Percentiles rank a stretch among this genome's conserved stretches.
phyloP scores from a whole-genome alignment of 192 early-diverging fungal genomes.

The Linnemannia exigua region DNA sequence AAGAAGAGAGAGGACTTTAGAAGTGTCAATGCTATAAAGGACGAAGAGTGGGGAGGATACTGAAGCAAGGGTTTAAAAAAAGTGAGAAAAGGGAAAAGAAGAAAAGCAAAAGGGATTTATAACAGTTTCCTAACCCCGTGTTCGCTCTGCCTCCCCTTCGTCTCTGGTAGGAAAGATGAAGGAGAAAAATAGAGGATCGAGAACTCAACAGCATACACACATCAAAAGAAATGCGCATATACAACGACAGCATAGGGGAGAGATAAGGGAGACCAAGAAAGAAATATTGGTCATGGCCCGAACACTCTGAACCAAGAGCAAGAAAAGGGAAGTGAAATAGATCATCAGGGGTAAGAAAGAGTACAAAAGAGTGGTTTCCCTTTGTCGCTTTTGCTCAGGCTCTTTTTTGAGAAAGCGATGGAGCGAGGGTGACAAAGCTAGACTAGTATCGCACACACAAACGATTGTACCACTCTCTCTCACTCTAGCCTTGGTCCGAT shows the following conservation, averaged over 20 bases:
- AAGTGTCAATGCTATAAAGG: background rate
- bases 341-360: background rate
- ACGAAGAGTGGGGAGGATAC: background rate
- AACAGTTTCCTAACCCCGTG: background rate
- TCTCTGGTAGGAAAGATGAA: background rate
- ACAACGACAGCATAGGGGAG: background rate
- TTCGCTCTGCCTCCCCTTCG: background rate
- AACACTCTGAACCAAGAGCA: background rate
- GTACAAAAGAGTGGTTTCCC: background rate
- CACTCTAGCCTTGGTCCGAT: too few relatives aligned
- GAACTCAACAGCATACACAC: too few relatives aligned
- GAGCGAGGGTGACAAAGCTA: too few relatives aligned
- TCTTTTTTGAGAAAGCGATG: background rate
- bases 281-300: background rate
- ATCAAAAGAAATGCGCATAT: too few relatives aligned
- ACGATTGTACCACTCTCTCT: too few relatives aligned
- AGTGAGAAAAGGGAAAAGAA: background rate
- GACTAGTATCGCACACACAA: too few relatives aligned
- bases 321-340: background rate
- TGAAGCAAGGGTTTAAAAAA: background rate
- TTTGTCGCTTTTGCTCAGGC: background rate
- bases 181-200: too few relatives aligned
- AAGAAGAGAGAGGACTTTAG: too few relatives aligned
- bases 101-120: background rate
- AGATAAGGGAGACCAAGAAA: background rate